Percentiles rank a stretch among this genome's conserved stretches.
These are phyloP conservation scores for Cyberlindnera sargentensis DNA, from an alignment of 805 yeast species.

Conservation along the genomic window DNA sequence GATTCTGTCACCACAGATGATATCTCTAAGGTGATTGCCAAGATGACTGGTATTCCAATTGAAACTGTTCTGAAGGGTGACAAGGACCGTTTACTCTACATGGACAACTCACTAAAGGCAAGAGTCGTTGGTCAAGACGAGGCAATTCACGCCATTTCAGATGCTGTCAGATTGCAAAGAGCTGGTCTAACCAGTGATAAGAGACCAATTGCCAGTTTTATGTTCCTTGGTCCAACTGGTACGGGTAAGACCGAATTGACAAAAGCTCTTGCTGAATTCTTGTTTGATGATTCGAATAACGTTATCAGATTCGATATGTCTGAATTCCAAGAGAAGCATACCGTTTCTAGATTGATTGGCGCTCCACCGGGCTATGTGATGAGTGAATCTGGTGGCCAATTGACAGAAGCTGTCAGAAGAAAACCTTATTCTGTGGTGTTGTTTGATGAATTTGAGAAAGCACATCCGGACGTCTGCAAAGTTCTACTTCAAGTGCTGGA, in stretches of 20 bases:
- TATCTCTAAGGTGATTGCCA: conserved; percentile 84
- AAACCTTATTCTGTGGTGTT: conserved; percentile 90
- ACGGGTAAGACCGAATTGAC: conserved; percentile 97
- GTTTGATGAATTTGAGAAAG: conserved; percentile 96
- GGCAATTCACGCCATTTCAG: conserved; percentile 83
- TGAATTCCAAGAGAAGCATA: conserved; percentile 92
- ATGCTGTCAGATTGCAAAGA: conserved; percentile 92
- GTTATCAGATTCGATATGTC: conserved; percentile 96
- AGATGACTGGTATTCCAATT: conserved; percentile 95
- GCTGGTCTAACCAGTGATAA: conserved; percentile 94
- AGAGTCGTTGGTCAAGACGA: conserved; percentile 95
- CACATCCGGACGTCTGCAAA: conserved; percentile 93
- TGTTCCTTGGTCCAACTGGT: conserved; percentile 98
- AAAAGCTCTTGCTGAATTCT: conserved; percentile 83
- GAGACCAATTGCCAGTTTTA: conserved; percentile 93
- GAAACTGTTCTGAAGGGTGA: conserved; percentile 90
- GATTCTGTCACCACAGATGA: conserved; percentile 94
- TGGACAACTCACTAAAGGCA: conserved; percentile 72
- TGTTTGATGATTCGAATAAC: conserved; percentile 82
- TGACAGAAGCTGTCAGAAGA: conserved; percentile 92
- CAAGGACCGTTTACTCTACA: conserved; percentile 78
- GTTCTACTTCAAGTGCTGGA: conserved; percentile 85
- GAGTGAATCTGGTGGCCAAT: conserved; percentile 87
- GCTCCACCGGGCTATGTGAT: conserved; percentile 99
- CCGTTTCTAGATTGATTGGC: conserved; percentile 86